phyloP scores from a whole-genome alignment of 108 stramenopile species.

The Cylindrotheca fusiformis region DNA sequence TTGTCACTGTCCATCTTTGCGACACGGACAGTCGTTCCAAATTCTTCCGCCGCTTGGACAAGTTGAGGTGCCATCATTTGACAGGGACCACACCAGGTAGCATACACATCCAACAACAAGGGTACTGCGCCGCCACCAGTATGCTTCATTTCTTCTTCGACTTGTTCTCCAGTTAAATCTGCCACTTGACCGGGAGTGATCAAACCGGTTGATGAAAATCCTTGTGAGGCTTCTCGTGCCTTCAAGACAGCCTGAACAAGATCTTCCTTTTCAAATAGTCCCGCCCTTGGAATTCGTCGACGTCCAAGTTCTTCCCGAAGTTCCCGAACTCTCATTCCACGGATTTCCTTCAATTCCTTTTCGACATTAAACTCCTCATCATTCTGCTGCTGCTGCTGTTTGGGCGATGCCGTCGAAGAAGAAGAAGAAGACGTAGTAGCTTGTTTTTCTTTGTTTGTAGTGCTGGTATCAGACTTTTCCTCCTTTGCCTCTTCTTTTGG shows the following conservation, averaged over 20 bases:
- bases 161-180: conserved; percentile 41
- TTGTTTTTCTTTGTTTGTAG: too few relatives aligned
- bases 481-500: neutral
- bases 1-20: conserved; percentile 78
- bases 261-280: conserved; percentile 74
- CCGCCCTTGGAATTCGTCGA: conserved; percentile 63
- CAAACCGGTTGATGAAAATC: conserved; percentile 52
- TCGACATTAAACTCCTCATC: conserved; percentile 1
- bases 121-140: conserved; percentile 21
- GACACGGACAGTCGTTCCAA: conserved; percentile 49
- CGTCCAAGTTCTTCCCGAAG: conserved; percentile 54
- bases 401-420: neutral
- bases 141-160: conserved; percentile 42
- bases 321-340: conserved; percentile 48
- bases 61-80: conserved; percentile 66
- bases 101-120: conserved; percentile 77
- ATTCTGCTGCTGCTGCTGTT: neutral
- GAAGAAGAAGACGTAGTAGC: neutral
- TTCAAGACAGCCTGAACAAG: conserved; percentile 61
- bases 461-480: neutral
- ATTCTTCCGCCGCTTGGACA: conserved; percentile 50
- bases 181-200: conserved; percentile 54
- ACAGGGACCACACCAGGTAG: conserved; percentile 85
- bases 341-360: conserved; percentile 19
- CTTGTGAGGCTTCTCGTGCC: conserved; percentile 35